Evolutionary conservation across 306 rosid genomes (phyloP), one percentile per base, ranked within the genome.

Genomic region (Vigna hirtella): DNA sequence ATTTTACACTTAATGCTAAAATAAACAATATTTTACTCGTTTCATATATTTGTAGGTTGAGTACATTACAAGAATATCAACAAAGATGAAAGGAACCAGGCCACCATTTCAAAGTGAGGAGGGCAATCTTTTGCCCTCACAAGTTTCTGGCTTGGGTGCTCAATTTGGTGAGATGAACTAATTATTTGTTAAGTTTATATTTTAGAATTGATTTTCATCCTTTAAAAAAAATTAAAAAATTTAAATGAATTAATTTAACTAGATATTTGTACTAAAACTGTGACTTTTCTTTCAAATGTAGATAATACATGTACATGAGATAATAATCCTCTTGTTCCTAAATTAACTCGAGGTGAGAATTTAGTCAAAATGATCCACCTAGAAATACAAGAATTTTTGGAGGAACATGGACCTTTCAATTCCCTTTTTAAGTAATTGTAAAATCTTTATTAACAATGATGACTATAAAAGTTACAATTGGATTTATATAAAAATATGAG

Each of bases 31-130:
- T 15, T 61, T 7, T 30, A 30, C 22, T 32, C 32, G 15, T 15
- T 61, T 13, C 20, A 15, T 7, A 16, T 16, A 32, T 62, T 14
- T 63, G 14, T 15, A 81, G 85, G 55, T 20, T 26, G 77, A 81
- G 34, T 81, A 76, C 59, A 32, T 9, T 3, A 28, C 30, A 11
- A 81, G 10, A 67, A 51, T 75, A 50, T 38, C 24, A n/a, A 30
- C 16, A 30, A 51, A 28, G 28, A 8, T 69, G 20, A 69, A 14
- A 28, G 1, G 5, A 17, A 5, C 52, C 51, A 22, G 0, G 10
- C 0, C 12, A 17, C 20, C 70, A 36, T 7, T 18, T 75, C 43
- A 36, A 43, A 43, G 18, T 59, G n/a, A 15, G 13, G 30, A n/a
- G 51, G 7, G 4, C 26, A 36, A 74, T 48, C 30, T 5, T 38